Evolutionary conservation across 1,284 basidiomycete genomes (phyloP).

Genomic region (Sphaerobolus stellatus): DNA sequence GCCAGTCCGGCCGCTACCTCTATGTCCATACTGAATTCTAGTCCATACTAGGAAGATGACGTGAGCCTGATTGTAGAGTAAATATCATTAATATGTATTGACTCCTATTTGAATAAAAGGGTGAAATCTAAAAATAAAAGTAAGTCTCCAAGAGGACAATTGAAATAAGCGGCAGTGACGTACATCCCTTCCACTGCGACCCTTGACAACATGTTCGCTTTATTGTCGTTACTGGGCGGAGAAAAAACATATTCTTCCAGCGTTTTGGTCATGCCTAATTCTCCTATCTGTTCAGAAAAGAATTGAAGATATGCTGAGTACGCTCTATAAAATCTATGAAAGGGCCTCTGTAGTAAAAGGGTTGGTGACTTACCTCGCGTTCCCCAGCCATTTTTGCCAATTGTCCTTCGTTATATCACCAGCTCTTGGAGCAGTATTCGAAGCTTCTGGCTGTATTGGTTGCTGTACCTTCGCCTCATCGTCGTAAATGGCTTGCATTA

Average conservation of each 20-base stretch:
- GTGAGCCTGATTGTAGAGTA: neutral
- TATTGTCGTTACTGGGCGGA: slow-evolving; percentile 46
- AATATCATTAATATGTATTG: neutral
- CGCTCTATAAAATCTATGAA: slow-evolving; percentile 44
- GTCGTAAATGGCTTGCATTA: slow-evolving; percentile 56
- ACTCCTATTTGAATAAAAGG: slow-evolving; percentile 68
- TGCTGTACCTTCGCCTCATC: slow-evolving; percentile 40
- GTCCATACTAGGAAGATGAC: slow-evolving; percentile 46
- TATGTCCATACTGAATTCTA: slow-evolving; percentile 57
- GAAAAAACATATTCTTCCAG: slow-evolving; percentile 59
- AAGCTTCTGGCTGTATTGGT: slow-evolving; percentile 41
- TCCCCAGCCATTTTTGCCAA: slow-evolving; percentile 56
- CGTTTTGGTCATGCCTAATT: slow-evolving; percentile 41
- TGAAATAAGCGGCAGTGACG: slow-evolving; percentile 34
- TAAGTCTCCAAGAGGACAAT: too few relatives aligned
- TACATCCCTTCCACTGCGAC: slow-evolving; percentile 58
- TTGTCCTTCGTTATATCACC: slow-evolving; percentile 47
- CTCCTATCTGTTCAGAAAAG: slow-evolving; percentile 50
- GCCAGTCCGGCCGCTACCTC: slow-evolving; percentile 61
- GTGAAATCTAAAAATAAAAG: slow-evolving; percentile 47
- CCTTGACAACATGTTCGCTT: slow-evolving; percentile 52
- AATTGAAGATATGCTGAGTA: slow-evolving; percentile 58
- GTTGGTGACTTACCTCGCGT: slow-evolving; percentile 43
- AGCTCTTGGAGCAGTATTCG: slow-evolving; percentile 29
- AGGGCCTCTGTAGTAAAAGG: neutral